Conservation (phyloP, 257 asterid species). For the Solanum tarapatanum region DNA sequence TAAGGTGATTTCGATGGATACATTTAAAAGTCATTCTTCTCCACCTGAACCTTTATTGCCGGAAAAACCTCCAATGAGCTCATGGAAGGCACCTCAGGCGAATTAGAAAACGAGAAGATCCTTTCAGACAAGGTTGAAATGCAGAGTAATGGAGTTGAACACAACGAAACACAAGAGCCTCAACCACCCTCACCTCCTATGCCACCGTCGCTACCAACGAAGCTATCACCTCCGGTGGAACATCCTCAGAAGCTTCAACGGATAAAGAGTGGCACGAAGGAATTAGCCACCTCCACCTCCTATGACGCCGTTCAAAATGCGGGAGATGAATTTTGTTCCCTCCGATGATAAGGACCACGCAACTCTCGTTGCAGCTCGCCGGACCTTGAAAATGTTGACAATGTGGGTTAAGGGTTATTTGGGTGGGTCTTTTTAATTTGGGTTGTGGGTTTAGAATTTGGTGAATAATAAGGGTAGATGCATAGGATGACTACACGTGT, state of each 20-base stretch:
- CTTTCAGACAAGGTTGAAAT: conserved; percentile 21
- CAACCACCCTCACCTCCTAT: conserved; percentile 16
- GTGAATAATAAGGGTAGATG: too few relatives aligned
- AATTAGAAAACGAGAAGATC: conserved; percentile 41
- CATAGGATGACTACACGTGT: too few relatives aligned
- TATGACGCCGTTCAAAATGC: conserved; percentile 58
- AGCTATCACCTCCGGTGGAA: conserved; percentile 9
- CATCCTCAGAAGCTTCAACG: conserved; percentile 12
- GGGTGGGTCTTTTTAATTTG: too few relatives aligned
- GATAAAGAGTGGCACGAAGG: conserved; percentile 60
- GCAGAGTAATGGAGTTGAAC: conserved; percentile 11
- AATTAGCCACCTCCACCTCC: conserved; percentile 57
- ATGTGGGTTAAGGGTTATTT: background rate
- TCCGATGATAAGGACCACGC: conserved; percentile 46
- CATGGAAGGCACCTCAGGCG: conserved; percentile 5
- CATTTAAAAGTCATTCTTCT: conserved; percentile 26
- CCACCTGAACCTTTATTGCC: conserved; percentile 22
- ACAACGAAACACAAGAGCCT: conserved; percentile 5
- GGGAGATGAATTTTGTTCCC: conserved; percentile 34
- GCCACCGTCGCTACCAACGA: conserved; percentile 8
- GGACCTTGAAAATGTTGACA: conserved; percentile 40
- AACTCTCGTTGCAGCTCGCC: conserved; percentile 64
- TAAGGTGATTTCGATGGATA: conserved; percentile 56
- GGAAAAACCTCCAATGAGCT: conserved; percentile 11
- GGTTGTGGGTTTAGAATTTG: too few relatives aligned